Evolutionary conservation across 2,329 filamentous ascomycete genomes (phyloP).

Genomic region (Colletotrichum acutatum): DNA sequence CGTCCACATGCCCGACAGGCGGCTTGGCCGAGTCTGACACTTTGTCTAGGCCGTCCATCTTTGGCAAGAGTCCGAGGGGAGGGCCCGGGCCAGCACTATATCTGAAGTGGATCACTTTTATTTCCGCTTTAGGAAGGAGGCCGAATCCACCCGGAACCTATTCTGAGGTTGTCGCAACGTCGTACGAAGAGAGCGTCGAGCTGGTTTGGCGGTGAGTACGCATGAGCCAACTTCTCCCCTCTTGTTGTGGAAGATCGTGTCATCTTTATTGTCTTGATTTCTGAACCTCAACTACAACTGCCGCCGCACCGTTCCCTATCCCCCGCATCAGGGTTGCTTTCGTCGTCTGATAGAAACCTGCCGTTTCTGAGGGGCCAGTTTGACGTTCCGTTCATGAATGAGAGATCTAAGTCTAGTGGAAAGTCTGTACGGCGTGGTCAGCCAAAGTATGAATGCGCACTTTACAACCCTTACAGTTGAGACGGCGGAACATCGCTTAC

Average conservation of each 20-base stretch:
- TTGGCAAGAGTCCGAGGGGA: not conserved
- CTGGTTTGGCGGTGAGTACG: not conserved
- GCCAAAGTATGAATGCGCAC: not conserved
- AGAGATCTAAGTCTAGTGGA: not conserved
- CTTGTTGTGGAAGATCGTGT: not conserved
- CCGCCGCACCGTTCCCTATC: not conserved
- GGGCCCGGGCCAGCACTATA: not conserved
- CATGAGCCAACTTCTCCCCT: not conserved
- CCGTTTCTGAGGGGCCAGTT: not conserved
- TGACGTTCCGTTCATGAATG: not conserved
- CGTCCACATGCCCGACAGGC: not conserved
- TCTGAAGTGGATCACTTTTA: not conserved
- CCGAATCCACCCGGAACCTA: not conserved
- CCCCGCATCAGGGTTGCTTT: not conserved
- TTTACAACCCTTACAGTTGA: not conserved
- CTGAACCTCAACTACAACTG: not conserved
- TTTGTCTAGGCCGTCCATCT: conserved; percentile 2
- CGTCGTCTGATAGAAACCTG: not conserved
- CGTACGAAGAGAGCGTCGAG: not conserved
- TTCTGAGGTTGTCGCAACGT: conserved; percentile 1
- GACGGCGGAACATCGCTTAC: not conserved
- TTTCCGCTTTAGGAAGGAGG: not conserved
- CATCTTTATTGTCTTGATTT: conserved; percentile 5
- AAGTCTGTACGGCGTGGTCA: not conserved
- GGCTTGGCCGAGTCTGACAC: not conserved